Base-by-base conservation (phyloP, 148 eudicot species). In the Arctostaphylos glauca region DNA sequence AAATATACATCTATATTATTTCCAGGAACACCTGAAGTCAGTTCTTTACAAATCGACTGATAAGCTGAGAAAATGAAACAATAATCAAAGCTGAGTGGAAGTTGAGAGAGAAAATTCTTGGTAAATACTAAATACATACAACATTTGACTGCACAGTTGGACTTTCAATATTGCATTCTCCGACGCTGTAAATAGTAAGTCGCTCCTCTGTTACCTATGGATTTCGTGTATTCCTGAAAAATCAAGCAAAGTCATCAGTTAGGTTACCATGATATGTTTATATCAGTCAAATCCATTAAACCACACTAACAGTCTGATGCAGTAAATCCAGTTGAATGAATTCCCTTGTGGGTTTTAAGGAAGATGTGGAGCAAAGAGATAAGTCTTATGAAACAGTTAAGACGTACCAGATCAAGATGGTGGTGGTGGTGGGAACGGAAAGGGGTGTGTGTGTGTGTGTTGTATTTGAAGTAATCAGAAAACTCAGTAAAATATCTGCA, bases 191-290 rank as follows among this genome's bases (percentile, higher is more conserved):
- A 31, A 72, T 44, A 16, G 31, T 49, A 55, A 31, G 23, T 73
- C 73, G 49, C 25, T 64, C 75, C n/a, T 52, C 59, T 43, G 83
- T 80, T 60, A 78, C 74, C 86, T 87, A 84, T 25, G 79, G 50
- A 78, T 89, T 89, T 70, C 92, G 83, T 44, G 86, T 76, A 83
- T 81, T 84, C 92, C 94, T 91, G 91, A 68, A 88, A 66, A 80
- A 21, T 67, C 10, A 54, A 59, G 13, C 16, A 13, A 68, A 43
- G 7, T 5, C 14, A 3, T 70, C 47, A 81, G n/a, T 31, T 62
- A 56, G 6, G 6, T 54, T 3, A 58, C 10, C 4, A 46, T 31
- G 38, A 31, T n/a, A 46, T 58, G 38, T 53, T 12, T 25, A 47
- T 2, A 16, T 31, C 38, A 31, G 38, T 31, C 38, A 1, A 31